Conservation (phyloP, 2,329 filamentous ascomycete species). For the Diplocarpon rosae region DNA sequence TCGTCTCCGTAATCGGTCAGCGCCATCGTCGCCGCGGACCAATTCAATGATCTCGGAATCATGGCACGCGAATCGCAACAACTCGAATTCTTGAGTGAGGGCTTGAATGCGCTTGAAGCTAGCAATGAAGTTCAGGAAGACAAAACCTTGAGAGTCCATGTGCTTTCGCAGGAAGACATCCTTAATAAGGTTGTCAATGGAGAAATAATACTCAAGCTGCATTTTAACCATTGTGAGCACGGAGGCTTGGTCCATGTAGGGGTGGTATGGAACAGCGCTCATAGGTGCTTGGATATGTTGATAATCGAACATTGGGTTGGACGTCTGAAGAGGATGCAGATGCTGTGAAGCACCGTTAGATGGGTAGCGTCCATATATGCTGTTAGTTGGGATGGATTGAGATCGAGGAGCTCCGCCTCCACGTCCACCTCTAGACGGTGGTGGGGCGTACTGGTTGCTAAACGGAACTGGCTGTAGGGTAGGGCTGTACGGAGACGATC, state of each 20-base stretch:
- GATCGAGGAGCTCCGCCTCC: slow-evolving; percentile 39
- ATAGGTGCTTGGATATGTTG: slow-evolving; percentile 39
- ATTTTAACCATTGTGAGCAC: slow-evolving; percentile 32
- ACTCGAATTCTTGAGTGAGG: slow-evolving; percentile 58
- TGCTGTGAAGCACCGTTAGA: slow-evolving; percentile 29
- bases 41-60: slow-evolving; percentile 66
- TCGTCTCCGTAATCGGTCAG: slow-evolving; percentile 65
- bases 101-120: slow-evolving; percentile 77
- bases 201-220: slow-evolving; percentile 88
- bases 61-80: slow-evolving; percentile 65
- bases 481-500: slow-evolving; percentile 27
- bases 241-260: slow-evolving; percentile 46
- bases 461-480: slow-evolving; percentile 29
- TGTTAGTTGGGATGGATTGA: slow-evolving; percentile 48
- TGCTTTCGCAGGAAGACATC: slow-evolving; percentile 78
- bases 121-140: slow-evolving; percentile 66
- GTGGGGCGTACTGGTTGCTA: slow-evolving; percentile 24
- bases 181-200: slow-evolving; percentile 88
- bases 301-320: slow-evolving; percentile 46
- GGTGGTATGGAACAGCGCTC: slow-evolving; percentile 45
- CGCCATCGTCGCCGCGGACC: slow-evolving; percentile 60
- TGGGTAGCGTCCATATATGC: slow-evolving; percentile 35
- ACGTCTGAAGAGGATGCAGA: slow-evolving; percentile 34
- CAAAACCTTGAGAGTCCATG: slow-evolving; percentile 94
- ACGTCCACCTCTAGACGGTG: slow-evolving; percentile 34